Evolutionary conservation across 441 rosid genomes (phyloP).

Genomic region (Jatropha multifida): DNA sequence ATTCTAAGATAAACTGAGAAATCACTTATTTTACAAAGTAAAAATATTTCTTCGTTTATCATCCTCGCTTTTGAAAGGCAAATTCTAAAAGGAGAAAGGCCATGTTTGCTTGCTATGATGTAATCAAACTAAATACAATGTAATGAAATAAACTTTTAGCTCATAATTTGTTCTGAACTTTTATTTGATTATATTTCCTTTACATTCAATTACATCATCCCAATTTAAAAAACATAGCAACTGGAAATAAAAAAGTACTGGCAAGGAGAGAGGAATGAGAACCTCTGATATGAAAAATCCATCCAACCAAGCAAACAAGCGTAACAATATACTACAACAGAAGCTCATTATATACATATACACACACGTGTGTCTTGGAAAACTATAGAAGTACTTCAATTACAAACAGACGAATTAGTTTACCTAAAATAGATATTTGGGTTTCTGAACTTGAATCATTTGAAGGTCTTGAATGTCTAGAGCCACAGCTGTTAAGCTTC

Average conservation of each 20-base stretch:
- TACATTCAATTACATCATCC: too few species aligned
- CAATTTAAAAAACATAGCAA: too few species aligned
- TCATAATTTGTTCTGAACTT: too few species aligned
- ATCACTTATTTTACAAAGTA: not conserved
- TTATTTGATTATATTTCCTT: too few species aligned
- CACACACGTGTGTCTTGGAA: too few species aligned
- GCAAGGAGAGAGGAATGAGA: not conserved
- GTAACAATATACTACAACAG: not conserved
- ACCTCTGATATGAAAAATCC: too few species aligned
- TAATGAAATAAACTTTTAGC: too few species aligned
- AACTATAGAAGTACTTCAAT: not conserved
- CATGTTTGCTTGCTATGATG: too few species aligned
- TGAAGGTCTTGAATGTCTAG: slow-evolving; percentile 31
- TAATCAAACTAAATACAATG: too few species aligned
- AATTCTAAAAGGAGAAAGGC: not conserved
- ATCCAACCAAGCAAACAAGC: not conserved
- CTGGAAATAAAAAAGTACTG: not conserved
- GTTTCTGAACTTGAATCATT: slow-evolving; percentile 28
- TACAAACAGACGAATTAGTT: not conserved
- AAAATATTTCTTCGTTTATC: not conserved
- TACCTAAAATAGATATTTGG: slow-evolving; percentile 54
- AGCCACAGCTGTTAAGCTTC: slow-evolving; percentile 50
- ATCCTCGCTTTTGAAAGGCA: not conserved
- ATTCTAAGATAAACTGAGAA: not conserved
- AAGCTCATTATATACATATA: not conserved